Conservation (phyloP, 108 stramenopile species). For the Bacterosira constricta region DNA sequence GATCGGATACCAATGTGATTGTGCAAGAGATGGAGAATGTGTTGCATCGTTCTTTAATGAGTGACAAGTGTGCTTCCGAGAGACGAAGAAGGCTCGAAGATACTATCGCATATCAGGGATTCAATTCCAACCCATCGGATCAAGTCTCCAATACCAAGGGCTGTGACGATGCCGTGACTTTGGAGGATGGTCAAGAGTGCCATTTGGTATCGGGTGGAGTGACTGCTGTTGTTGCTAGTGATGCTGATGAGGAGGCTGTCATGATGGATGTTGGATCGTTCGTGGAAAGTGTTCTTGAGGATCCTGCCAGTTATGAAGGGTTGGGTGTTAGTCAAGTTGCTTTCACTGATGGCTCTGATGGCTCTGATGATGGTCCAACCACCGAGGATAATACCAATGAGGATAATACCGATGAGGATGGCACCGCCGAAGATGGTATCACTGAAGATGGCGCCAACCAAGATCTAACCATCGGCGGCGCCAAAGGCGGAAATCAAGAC, state of each 20-base stretch:
- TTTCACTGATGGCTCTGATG: background rate
- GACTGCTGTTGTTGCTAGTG: constrained; percentile 5
- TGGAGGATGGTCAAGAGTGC: constrained; percentile 14
- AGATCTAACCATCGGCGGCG: background rate
- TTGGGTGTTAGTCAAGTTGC: constrained; percentile 5
- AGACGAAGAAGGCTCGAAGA: background rate
- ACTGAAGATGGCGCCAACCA: too few relatives aligned
- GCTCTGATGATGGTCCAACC: background rate
- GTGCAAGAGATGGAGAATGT: constrained; percentile 12
- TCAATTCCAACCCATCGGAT: constrained; percentile 42
- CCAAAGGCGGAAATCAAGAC: constrained; percentile 1
- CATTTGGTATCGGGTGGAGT: constrained; percentile 20
- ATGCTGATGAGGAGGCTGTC: constrained; percentile 1
- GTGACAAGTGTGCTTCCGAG: constrained; percentile 3
- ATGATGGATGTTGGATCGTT: constrained; percentile 13
- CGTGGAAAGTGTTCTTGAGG: background rate
- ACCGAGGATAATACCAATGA: constrained; percentile 2
- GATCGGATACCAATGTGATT: background rate
- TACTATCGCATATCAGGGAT: constrained; percentile 15
- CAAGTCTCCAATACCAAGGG: constrained; percentile 6
- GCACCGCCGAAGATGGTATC: too few relatives aligned
- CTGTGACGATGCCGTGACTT: background rate
- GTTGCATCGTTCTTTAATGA: constrained; percentile 11
- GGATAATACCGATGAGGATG: too few relatives aligned
- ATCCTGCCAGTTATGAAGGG: constrained; percentile 3